These are phyloP conservation scores for Bathelium albidoporum DNA, from an alignment of 495 filamentous ascomycete genomes.

Conservation along the genomic window DNA sequence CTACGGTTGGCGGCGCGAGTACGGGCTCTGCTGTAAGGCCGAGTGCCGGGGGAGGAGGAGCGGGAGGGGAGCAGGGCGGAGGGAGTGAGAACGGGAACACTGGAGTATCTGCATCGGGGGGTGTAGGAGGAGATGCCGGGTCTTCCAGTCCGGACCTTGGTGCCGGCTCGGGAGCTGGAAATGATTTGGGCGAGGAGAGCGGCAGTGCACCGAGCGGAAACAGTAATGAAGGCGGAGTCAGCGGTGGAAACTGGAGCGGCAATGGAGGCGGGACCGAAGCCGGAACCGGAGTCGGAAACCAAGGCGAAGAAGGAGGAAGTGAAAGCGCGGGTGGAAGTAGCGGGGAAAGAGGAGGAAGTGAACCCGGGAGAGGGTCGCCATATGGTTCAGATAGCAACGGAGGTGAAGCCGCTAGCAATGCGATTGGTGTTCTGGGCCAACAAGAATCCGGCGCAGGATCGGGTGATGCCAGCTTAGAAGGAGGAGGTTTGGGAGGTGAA, in stretches of 20 bases:
- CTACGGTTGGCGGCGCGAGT: too few species aligned
- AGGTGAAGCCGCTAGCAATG: neutral
- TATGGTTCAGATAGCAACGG: neutral
- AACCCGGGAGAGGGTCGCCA: neutral
- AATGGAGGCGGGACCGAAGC: neutral
- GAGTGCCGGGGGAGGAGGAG: neutral
- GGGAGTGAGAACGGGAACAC: neutral
- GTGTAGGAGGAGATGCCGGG: neutral
- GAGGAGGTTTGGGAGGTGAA: neutral
- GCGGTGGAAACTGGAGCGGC: too few species aligned
- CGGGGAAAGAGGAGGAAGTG: neutral
- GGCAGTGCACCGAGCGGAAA: too few species aligned
- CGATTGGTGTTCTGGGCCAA: neutral
- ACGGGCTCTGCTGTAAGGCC: neutral
- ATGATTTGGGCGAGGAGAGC: neutral
- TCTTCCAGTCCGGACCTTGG: neutral
- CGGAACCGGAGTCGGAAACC: neutral
- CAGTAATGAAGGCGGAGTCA: too few species aligned
- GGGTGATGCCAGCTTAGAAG: neutral
- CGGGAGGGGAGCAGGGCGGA: neutral
- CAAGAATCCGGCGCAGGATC: neutral
- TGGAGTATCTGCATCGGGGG: neutral
- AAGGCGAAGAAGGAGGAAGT: neutral
- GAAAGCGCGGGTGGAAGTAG: neutral
- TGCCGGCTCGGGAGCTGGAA: neutral